These are phyloP conservation scores for Andrographis paniculata DNA, from an alignment of 305 asterid species.

Conservation along the genomic window DNA sequence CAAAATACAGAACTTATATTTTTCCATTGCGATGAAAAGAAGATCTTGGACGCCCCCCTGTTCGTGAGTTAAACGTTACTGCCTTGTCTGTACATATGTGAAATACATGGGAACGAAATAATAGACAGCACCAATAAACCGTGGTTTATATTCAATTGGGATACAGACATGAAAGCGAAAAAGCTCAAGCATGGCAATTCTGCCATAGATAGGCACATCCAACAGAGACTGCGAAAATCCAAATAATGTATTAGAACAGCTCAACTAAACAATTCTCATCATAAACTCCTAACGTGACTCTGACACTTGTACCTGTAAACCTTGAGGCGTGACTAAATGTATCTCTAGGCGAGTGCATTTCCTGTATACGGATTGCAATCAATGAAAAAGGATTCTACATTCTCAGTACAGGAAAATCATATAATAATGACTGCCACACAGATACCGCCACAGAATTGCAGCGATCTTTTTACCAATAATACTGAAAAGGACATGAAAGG, in stretches of 20 bases:
- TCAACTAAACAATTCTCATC: background rate
- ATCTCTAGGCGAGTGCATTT: conserved; percentile 16
- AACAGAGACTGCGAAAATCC: conserved; percentile 63
- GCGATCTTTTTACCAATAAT: no score
- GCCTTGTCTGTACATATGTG: conserved; percentile 31
- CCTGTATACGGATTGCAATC: background rate
- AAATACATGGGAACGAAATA: conserved; percentile 8
- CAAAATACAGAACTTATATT: conserved; percentile 67
- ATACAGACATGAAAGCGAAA: conserved; percentile 91
- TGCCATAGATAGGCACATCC: conserved; percentile 98
- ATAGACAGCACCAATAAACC: no score
- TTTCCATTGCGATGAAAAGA: conserved; percentile 68
- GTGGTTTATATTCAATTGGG: no score
- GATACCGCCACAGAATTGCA: no score
- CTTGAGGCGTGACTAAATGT: conserved; percentile 13
- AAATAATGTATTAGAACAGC: background rate
- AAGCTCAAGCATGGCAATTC: conserved; percentile 97
- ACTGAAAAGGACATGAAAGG: no score
- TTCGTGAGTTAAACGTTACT: no score
- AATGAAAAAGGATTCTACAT: no score
- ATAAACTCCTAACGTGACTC: background rate
- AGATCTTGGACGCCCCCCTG: no score
- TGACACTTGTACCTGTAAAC: conserved; percentile 10
- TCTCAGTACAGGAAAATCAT: no score
- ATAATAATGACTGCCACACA: no score